Evolutionary conservation across 768 basidiomycete genomes (phyloP).

Genomic region (Macrolepiota dolichaula): DNA sequence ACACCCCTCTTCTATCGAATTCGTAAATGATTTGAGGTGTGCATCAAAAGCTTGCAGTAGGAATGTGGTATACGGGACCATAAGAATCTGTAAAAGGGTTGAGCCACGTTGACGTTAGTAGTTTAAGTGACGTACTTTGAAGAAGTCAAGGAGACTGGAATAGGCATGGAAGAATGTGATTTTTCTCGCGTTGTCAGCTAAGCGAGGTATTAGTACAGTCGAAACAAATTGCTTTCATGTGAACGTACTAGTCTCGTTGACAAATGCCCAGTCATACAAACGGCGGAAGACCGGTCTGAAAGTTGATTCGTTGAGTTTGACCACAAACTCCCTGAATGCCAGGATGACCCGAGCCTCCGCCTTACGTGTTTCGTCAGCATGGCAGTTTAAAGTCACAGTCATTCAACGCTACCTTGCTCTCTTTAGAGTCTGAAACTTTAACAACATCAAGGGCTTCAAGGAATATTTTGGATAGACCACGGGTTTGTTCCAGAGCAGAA

Average conservation of each 20-base stretch:
- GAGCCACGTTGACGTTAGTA: background rate
- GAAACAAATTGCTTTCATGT: background rate
- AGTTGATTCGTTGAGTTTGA: constrained; percentile 87
- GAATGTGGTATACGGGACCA: constrained; percentile 89
- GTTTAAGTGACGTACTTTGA: constrained; percentile 61
- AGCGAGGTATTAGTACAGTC: background rate
- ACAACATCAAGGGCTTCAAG: constrained; percentile 69
- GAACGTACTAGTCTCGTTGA: constrained; percentile 43
- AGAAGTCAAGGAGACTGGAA: constrained; percentile 72
- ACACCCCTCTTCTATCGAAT: constrained; percentile 27
- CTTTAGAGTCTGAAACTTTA: constrained; percentile 23
- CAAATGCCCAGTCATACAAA: constrained; percentile 94
- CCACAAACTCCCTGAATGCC: constrained; percentile 85
- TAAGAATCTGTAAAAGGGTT: constrained; percentile 52
- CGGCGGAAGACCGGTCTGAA: constrained; percentile 92
- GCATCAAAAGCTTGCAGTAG: constrained; percentile 66
- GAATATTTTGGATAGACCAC: constrained; percentile 73
- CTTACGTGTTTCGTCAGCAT: constrained; percentile 26
- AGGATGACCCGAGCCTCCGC: constrained; percentile 51
- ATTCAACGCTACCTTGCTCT: constrained; percentile 14
- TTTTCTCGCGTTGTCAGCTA: constrained; percentile 44
- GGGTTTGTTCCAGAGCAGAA: constrained; percentile 63
- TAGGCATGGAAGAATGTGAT: constrained; percentile 77
- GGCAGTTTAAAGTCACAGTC: too few relatives aligned
- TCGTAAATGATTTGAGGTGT: constrained; percentile 48